Evolutionary conservation across 768 basidiomycete genomes (phyloP).

Genomic region (Dendrothele bispora): DNA sequence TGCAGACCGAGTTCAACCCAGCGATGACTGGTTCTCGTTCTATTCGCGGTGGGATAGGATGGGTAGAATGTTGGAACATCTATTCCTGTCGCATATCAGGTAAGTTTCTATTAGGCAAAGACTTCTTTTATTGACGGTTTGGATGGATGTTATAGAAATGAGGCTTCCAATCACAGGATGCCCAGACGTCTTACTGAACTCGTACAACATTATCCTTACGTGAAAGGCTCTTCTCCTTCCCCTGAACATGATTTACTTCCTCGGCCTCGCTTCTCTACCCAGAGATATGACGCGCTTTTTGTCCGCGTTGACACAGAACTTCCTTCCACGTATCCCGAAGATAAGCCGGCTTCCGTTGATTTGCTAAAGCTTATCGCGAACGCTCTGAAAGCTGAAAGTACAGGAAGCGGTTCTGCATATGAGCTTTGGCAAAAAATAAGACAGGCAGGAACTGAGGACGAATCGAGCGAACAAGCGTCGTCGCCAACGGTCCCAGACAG

Average conservation of each 20-base stretch:
- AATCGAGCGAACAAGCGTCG: constrained; percentile 19
- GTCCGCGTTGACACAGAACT: constrained; percentile 65
- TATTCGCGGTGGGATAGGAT: constrained; percentile 75
- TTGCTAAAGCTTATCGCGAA: constrained; percentile 63
- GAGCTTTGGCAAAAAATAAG: constrained; percentile 59
- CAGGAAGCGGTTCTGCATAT: constrained; percentile 29
- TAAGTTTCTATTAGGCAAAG: constrained; percentile 26
- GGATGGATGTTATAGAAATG: constrained; percentile 45
- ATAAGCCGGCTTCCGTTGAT: constrained; percentile 44
- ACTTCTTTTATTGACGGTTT: neutral
- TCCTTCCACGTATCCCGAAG: constrained; percentile 32
- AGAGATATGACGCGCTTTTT: constrained; percentile 60
- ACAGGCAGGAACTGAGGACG: constrained; percentile 30
- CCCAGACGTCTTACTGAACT: constrained; percentile 73
- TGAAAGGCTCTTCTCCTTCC: constrained; percentile 25
- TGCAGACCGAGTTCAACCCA: constrained; percentile 42
- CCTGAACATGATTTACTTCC: constrained; percentile 49
- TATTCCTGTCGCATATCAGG: constrained; percentile 76
- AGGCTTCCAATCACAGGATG: constrained; percentile 53
- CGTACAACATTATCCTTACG: constrained; percentile 68
- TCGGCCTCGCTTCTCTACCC: constrained; percentile 69
- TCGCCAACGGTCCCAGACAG: constrained; percentile 36
- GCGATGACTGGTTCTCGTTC: constrained; percentile 63
- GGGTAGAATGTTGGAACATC: constrained; percentile 72
- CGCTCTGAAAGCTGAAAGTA: constrained; percentile 48